Evolutionary conservation across 805 yeast species (phyloP), one percentile per base, ranked within the genome.

Genomic region (Candida nemodendra): DNA sequence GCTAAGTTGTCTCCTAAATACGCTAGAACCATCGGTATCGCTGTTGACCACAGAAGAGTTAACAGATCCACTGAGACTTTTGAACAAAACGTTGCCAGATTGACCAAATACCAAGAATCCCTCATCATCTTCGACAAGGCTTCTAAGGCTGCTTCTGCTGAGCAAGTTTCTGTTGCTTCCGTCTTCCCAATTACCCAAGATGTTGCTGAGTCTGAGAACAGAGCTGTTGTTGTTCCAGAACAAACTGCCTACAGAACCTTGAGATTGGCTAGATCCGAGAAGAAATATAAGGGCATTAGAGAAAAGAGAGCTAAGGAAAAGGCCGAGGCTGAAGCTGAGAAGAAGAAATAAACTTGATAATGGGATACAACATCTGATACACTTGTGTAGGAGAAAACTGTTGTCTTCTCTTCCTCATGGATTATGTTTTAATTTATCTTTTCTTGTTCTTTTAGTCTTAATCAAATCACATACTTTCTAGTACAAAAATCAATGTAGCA

Each of bases 31-130:
- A 72, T 93, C 62, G 99, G 99, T 74, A 87, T 93, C 65, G 88
- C 99, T 62, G 98, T 91, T 66, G 99, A 93, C 80, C 95, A 87
- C 91, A 91, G 99, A 82, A 90, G 99, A 78, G 91, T 84, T 71
- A 93, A 93, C 95, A 90, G 87, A 79, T 82, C 90, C 63, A 85
- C 85, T 63, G 99, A 90, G 79, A 89, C 85, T 66, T 87, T 89
- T 62, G 93, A 91, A 69, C 75, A 79, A 60, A 93, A 93, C 77
- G 97, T 93, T 65, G 86, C 81, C 71, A 88, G 99, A 81, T 84
- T 93, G 72, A 76, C 86, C 78, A 96, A 87, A 74, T 93, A 88
- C 95, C 79, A 83, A 76, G 76, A 95, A 65, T 90, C 91, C 76
- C 80, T 93, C 72, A 90, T 93, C 63, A 82, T 93, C 67, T 90